Conservation (phyloP, 2,329 filamentous ascomycete genomes). For the Periconia macrospinosa region DNA sequence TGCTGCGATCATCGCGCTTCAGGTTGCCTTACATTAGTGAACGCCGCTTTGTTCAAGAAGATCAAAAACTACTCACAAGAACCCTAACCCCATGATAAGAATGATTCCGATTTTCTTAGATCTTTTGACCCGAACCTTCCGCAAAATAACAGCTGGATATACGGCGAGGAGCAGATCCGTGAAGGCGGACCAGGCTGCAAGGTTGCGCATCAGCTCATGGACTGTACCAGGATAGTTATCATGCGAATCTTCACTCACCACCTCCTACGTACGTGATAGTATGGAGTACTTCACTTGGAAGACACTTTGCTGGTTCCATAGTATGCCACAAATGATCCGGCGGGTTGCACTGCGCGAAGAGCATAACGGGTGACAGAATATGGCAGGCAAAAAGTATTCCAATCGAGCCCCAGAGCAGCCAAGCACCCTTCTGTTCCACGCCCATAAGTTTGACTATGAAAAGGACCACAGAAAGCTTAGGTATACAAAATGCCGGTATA, state of each 20-base stretch:
- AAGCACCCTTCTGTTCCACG: background rate
- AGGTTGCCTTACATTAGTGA: background rate
- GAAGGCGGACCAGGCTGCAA: background rate
- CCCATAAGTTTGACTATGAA: conserved; percentile 1
- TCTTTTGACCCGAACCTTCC: background rate
- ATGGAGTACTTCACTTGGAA: background rate
- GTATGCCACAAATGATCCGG: background rate
- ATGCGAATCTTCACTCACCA: too few species aligned
- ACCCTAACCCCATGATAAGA: background rate
- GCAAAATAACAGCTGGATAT: background rate
- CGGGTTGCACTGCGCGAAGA: background rate
- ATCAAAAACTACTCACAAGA: background rate
- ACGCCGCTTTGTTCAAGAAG: background rate
- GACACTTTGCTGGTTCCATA: background rate
- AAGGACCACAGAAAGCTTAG: conserved; percentile 2
- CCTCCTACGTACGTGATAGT: background rate
- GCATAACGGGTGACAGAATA: background rate
- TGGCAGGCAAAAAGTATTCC: background rate
- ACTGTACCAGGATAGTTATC: too few species aligned
- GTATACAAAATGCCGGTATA: conserved; percentile 1
- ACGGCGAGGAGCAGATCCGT: background rate
- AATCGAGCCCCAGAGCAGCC: background rate
- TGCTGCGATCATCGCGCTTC: background rate
- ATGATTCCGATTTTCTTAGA: background rate
- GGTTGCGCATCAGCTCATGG: background rate